Evolutionary conservation across 345 rosid species (phyloP), one percentile per base, ranked within the genome.

Genomic region (Iberis pinnata): DNA sequence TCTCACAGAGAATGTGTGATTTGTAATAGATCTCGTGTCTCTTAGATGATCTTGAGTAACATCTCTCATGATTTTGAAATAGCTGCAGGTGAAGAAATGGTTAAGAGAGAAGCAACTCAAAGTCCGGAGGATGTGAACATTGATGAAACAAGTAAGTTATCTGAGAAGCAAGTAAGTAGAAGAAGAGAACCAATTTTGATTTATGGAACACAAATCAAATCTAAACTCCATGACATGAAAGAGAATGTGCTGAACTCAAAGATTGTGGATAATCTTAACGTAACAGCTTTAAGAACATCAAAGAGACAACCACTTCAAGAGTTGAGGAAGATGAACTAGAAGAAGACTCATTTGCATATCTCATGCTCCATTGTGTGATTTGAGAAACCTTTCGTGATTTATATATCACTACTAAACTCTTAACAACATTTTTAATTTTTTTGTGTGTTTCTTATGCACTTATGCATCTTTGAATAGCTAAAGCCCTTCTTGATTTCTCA

Each of bases 241-340:
- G 71, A 67, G 44, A 67, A 67, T 24, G 67, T 61, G 32, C 60
- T 36, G 31, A 46, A 22, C 61, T 51, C 48, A 15, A 67, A 60
- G 61, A 52, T 32, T 29, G 61, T 52, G 55, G 19, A 60, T 12
- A 38, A 29, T 53, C 49, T 58, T 22, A 60, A 60, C 55, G 36
- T 67, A 5, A 67, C 71, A 44, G 67, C 71, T 37, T 67, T 50
- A 38, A 53, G 43, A 43, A 67, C 39, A 14, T 39, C 67, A 24
- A 67, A 53, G 60, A 60, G 71, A 40, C 49, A 13, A 18, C 71
- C 71, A 1, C 71, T 67, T 11, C 51, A 65, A 42, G 59, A 57
- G 29, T 50, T 65, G 45, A 18, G 14, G 24, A 64, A 56, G 11
- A n/a, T n/a, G n/a, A 42, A 33, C 18, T 64, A 63, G 60, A 53